Base-by-base conservation (phyloP, 78 protist genomes). In the Pelomyxa schiedti region DNA sequence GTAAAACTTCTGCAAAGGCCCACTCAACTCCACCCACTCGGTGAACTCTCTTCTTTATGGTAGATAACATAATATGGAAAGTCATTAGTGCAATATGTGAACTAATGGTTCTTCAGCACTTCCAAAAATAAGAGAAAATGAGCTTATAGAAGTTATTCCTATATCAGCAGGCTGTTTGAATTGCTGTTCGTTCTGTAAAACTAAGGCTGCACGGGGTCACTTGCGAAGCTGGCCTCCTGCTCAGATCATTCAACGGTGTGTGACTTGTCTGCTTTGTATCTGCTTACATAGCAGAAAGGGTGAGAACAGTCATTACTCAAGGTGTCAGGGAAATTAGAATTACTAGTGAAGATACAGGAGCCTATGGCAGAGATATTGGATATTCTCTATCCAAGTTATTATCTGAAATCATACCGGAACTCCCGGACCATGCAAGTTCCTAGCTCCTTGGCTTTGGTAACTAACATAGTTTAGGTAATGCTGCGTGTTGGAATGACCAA, bases 181-280 rank as follows among this genome's bases (percentile, higher is more conserved):
- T 67, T 0, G 76, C 65, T 86, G 89, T 79, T 79, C 90, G 0
- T 89, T 81, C 58, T 89, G 93, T 76, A 89, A 89, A 78, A 89
- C 93, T 1, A 78, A 82, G 75, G 83, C 78, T 3, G 93, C 93
- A 4, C 74, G 93, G 4, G 93, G 93, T 1, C 67, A 65, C 47
- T 70, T 82, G 24, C 28, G 71, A 29, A 29, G 71, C 71, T 67
- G 16, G 67, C 39, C 24, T 24, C 38, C 38, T 16, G 16, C 71
- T 67, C 67, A 16, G 39, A 26, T 67, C n/a, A 39, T 67, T 16
- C 26, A 16, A 24, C 38, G n/a, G 71, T 67, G 71, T 24, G 36
- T 52, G 36, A n/a, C 24, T n/a, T 52, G 24, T 52, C 24, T n/a
- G 24, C 63, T 52, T 52, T 24, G 63, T 52, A 52, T 52, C 24